A percentile compares a stretch with the other conserved stretches of the same genome.
Conservation (phyloP, 1,139 yeast species). For the Hyphopichia khmerensis region DNA sequence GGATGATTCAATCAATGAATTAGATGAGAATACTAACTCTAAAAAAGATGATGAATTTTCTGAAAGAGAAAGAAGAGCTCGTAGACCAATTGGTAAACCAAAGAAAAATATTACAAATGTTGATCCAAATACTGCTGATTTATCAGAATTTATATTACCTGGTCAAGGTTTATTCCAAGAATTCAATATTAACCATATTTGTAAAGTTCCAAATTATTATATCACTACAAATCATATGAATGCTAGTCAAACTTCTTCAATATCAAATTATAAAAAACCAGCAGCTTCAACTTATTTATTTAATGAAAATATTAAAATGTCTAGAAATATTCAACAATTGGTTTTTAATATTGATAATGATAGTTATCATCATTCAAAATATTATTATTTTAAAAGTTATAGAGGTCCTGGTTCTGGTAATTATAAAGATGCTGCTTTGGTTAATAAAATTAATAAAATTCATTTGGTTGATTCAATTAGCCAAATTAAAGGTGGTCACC, state of each 20-base stretch:
- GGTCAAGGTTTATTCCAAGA: slow-evolving; percentile 50
- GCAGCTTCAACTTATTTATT: slow-evolving; percentile 22
- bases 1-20: slow-evolving; percentile 3
- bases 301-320: slow-evolving; percentile 24
- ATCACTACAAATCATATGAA: slow-evolving; percentile 27
- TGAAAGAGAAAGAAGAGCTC: slow-evolving; percentile 8
- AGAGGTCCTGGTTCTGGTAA: slow-evolving; percentile 51
- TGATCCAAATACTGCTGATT: slow-evolving; percentile 42
- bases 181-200: slow-evolving; percentile 39
- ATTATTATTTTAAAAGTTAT: slow-evolving; percentile 40
- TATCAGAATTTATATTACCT: slow-evolving; percentile 41
- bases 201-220: slow-evolving; percentile 47
- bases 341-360: slow-evolving; percentile 38
- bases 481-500: slow-evolving; percentile 14
- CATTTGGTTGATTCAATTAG: slow-evolving; percentile 17
- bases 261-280: slow-evolving; percentile 16
- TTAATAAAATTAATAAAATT: slow-evolving; percentile 39
- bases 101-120: slow-evolving; percentile 32
- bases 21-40: too few relatives aligned
- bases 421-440: slow-evolving; percentile 45
- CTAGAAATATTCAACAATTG: slow-evolving; percentile 38
- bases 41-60: slow-evolving; percentile 3
- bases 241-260: slow-evolving; percentile 9
- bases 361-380: slow-evolving; percentile 33
- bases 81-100: slow-evolving; percentile 31